A percentile compares a stretch with the other conserved stretches of the same genome.
Conservation (phyloP, 768 basidiomycete genomes). For the Panus rudis region DNA sequence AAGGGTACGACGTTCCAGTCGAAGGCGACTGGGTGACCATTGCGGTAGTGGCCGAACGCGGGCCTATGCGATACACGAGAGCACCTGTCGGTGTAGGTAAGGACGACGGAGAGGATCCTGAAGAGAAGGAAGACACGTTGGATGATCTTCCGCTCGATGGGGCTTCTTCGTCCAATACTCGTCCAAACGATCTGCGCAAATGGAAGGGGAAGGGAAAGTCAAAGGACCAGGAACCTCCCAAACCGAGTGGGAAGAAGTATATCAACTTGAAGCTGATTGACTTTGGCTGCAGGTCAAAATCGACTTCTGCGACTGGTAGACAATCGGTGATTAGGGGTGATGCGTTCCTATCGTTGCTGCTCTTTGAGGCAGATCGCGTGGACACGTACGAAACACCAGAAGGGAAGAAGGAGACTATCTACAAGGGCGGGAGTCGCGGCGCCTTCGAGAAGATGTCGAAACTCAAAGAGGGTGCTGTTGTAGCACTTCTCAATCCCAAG, state of each 20-base stretch:
- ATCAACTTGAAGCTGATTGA: slow-evolving; percentile 81
- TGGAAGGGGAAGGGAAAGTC: slow-evolving; percentile 27
- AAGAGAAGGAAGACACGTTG: slow-evolving; percentile 13
- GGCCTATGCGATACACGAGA: slow-evolving; percentile 65
- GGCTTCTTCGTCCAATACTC: neutral
- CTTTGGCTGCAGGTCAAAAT: slow-evolving; percentile 59
- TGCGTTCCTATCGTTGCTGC: slow-evolving; percentile 70
- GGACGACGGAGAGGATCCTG: slow-evolving; percentile 17
- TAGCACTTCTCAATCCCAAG: slow-evolving; percentile 83
- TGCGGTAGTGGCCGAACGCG: slow-evolving; percentile 89
- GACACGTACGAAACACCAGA: slow-evolving; percentile 49
- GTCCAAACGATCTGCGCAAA: slow-evolving; percentile 6
- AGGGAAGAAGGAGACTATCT: slow-evolving; percentile 53
- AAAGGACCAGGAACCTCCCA: slow-evolving; percentile 29
- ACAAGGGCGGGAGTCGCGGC: slow-evolving; percentile 85
- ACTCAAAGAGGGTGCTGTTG: slow-evolving; percentile 81
- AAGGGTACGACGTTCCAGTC: slow-evolving; percentile 87
- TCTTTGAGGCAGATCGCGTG: slow-evolving; percentile 82
- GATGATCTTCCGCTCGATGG: slow-evolving; percentile 9
- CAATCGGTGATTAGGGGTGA: slow-evolving; percentile 68
- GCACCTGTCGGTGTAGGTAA: slow-evolving; percentile 50
- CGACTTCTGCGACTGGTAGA: slow-evolving; percentile 45
- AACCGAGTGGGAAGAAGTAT: slow-evolving; percentile 66
- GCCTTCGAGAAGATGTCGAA: slow-evolving; percentile 88
- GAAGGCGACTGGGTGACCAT: slow-evolving; percentile 94